phyloP scores from a whole-genome alignment of 805 yeast genomes.

The Candida hispaniensis region DNA sequence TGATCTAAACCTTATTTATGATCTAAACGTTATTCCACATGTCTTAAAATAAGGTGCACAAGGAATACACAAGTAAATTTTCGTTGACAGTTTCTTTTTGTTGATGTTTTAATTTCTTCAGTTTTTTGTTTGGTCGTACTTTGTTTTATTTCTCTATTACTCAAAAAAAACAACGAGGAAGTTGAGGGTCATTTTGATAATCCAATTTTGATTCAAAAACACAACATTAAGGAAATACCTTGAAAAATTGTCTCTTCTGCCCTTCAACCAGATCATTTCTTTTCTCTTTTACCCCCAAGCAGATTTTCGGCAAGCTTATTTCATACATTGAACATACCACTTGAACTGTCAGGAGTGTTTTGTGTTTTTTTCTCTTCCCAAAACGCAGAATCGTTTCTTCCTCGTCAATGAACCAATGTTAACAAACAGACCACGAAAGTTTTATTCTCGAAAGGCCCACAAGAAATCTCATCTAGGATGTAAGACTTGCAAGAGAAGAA shows the following conservation, averaged over 20 bases:
- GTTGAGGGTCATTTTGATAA: neutral
- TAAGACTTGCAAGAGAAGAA: slow-evolving; percentile 50
- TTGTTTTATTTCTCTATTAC: neutral
- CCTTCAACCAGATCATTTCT: neutral
- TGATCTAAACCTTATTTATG: too few relatives aligned
- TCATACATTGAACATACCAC: neutral
- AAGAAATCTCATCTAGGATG: slow-evolving; percentile 69
- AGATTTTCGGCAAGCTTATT: neutral
- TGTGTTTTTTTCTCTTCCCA: too few relatives aligned
- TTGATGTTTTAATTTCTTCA: slow-evolving; percentile 3
- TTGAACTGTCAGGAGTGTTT: too few relatives aligned
- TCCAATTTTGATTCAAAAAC: slow-evolving; percentile 8
- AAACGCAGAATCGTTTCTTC: too few relatives aligned
- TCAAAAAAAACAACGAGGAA: slow-evolving; percentile 2
- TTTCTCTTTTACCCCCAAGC: neutral
- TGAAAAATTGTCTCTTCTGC: neutral
- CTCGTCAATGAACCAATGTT: too few relatives aligned
- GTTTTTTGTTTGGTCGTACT: slow-evolving; percentile 5
- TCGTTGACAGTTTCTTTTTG: too few relatives aligned
- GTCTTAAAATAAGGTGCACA: too few relatives aligned
- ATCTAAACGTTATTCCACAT: too few relatives aligned
- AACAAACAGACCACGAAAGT: slow-evolving; percentile 23
- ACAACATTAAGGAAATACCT: neutral
- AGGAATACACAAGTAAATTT: too few relatives aligned
- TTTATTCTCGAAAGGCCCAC: slow-evolving; percentile 44